phyloP scores from a whole-genome alignment of 805 yeast species.

The Candida maris region DNA sequence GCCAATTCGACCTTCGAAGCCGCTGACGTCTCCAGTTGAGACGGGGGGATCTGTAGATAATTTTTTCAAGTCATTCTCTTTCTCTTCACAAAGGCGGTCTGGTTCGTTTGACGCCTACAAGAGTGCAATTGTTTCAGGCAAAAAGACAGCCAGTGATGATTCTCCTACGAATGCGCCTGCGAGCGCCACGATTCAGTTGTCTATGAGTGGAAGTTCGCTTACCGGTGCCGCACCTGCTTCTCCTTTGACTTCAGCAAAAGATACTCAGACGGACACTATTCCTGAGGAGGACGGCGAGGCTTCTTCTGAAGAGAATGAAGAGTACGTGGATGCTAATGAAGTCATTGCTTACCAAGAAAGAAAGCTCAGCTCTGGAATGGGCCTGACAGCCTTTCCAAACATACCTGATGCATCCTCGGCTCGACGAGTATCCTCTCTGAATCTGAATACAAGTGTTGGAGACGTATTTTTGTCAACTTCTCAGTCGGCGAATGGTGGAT shows the following conservation, averaged over 20 bases:
- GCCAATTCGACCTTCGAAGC: constrained; percentile 45
- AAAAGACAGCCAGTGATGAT: too few species aligned
- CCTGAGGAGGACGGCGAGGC: constrained; percentile 16
- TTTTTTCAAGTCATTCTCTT: constrained; percentile 34
- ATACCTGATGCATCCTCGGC: constrained; percentile 4
- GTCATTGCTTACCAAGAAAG: constrained; percentile 5
- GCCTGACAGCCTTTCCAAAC: constrained; percentile 10
- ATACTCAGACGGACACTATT: constrained; percentile 10
- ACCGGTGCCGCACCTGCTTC: constrained; percentile 1
- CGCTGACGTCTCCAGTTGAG: constrained; percentile 43
- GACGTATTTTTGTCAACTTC: constrained; percentile 1
- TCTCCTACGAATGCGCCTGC: not conserved
- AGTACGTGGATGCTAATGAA: constrained; percentile 28
- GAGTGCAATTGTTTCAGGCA: too few species aligned
- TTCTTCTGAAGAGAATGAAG: constrained; percentile 13
- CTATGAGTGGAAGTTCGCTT: too few species aligned
- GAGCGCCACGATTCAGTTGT: not conserved
- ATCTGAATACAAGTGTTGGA: constrained; percentile 2
- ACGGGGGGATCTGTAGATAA: constrained; percentile 32
- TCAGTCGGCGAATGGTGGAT: not conserved
- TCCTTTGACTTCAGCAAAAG: constrained; percentile 6
- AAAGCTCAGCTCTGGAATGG: not conserved
- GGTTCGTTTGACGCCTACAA: constrained; percentile 18
- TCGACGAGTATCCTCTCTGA: constrained; percentile 15
- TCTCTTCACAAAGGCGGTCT: constrained; percentile 23